Conservation (phyloP, 1,284 basidiomycete species). For the Gymnopus androsaceus region DNA sequence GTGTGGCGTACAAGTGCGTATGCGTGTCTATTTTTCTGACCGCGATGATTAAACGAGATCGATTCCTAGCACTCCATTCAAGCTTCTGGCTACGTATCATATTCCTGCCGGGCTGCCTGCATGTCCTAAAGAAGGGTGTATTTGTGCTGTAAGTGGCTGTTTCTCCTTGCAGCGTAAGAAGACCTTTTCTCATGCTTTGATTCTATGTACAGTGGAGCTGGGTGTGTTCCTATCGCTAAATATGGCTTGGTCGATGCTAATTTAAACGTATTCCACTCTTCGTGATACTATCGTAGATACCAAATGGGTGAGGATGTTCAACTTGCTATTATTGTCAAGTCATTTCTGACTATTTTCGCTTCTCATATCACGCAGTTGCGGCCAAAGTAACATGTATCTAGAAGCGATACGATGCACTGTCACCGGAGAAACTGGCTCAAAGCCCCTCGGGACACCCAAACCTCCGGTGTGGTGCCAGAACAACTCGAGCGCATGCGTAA, state of each 20-base stretch:
- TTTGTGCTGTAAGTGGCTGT: constrained; percentile 44
- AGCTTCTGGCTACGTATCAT: constrained; percentile 42
- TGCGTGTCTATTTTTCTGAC: background rate
- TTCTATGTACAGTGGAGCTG: constrained; percentile 44
- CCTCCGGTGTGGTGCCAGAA: constrained; percentile 50
- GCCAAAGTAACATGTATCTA: constrained; percentile 49
- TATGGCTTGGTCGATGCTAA: constrained; percentile 4
- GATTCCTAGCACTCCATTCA: constrained; percentile 46
- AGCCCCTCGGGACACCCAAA: constrained; percentile 36
- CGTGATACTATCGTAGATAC: constrained; percentile 23
- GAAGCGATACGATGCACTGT: constrained; percentile 45
- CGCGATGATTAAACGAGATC: background rate
- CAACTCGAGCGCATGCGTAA: constrained; percentile 35
- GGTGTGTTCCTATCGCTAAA: constrained; percentile 26
- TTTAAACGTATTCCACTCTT: too few species aligned
- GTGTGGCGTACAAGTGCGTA: constrained; percentile 32
- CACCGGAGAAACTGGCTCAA: constrained; percentile 36
- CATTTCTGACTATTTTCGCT: background rate
- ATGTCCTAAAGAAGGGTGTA: constrained; percentile 49
- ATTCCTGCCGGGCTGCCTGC: constrained; percentile 49
- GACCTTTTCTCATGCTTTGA: background rate
- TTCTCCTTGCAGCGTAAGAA: background rate
- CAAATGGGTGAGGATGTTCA: constrained; percentile 28
- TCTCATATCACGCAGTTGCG: constrained; percentile 31
- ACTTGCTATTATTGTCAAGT: background rate